Conservation (phyloP, 2,329 filamentous ascomycete species). For the Xylaria sp. region DNA sequence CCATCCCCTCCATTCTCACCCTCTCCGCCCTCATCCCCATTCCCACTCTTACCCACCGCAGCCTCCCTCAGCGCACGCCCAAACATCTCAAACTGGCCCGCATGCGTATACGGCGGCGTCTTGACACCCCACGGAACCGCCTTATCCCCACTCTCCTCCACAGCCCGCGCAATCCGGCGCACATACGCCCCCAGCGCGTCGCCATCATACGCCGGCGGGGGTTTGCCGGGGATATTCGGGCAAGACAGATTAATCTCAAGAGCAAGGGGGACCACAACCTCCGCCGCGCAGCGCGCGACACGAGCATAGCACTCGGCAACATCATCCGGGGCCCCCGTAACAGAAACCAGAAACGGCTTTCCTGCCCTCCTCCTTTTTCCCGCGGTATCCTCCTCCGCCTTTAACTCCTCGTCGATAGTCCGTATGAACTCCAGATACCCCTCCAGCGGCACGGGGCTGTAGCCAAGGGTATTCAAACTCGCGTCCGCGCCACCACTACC, state of each 20-base stretch:
- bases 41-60: not conserved
- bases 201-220: constrained; percentile 73
- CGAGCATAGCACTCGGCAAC: constrained; percentile 61
- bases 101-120: constrained; percentile 76
- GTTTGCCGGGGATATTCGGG: constrained; percentile 71
- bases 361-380: constrained; percentile 21
- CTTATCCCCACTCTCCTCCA: constrained; percentile 42
- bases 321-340: constrained; percentile 68
- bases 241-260: constrained; percentile 82
- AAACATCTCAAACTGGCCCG: constrained; percentile 66
- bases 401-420: constrained; percentile 46
- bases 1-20: not conserved
- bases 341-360: constrained; percentile 73
- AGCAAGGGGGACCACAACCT: constrained; percentile 55
- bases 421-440: constrained; percentile 56
- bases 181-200: constrained; percentile 61
- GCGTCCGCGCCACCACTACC: constrained; percentile 41
- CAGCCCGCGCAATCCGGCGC: constrained; percentile 31
- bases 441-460: constrained; percentile 67
- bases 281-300: constrained; percentile 48
- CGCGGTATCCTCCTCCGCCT: constrained; percentile 23
- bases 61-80: constrained; percentile 52
- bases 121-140: constrained; percentile 67
- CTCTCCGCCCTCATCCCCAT: not conserved
- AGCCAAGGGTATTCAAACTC: constrained; percentile 74